Conservation (phyloP, 257 asterid genomes). For the Marsdenia floribunda region DNA sequence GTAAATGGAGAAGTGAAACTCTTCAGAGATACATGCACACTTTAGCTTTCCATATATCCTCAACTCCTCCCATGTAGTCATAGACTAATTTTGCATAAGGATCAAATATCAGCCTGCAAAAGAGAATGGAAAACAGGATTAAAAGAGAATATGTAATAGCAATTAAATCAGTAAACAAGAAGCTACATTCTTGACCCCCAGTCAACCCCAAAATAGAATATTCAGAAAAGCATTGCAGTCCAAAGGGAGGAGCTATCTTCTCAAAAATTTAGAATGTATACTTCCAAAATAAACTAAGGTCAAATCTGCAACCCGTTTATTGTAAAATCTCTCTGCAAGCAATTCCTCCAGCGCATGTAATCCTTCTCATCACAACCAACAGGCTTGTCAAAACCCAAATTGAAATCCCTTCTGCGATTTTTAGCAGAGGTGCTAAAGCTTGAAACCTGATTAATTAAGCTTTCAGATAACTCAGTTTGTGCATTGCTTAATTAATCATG, state of each 20-base stretch:
- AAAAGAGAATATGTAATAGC: not conserved
- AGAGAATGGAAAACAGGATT: not conserved
- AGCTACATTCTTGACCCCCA: constrained; percentile 7
- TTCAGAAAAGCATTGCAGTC: not conserved
- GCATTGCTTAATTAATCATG: not conserved
- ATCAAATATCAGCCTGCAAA: constrained; percentile 76
- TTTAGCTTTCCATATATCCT: constrained; percentile 74
- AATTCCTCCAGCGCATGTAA: constrained; percentile 73
- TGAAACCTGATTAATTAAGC: constrained; percentile 50
- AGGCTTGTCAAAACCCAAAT: constrained; percentile 46
- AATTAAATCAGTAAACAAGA: constrained; percentile 6
- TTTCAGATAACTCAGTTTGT: not conserved
- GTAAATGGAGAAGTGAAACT: constrained; percentile 16
- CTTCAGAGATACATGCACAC: constrained; percentile 74
- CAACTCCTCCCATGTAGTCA: constrained; percentile 77
- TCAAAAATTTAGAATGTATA: constrained; percentile 3
- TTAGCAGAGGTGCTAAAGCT: constrained; percentile 77
- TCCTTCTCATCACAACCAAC: constrained; percentile 58
- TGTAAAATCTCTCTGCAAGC: constrained; percentile 72
- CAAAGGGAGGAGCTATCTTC: not conserved
- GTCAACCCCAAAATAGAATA: not conserved
- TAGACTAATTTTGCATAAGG: constrained; percentile 74
- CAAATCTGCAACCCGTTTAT: constrained; percentile 59
- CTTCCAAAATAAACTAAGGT: constrained; percentile 17
- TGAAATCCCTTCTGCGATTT: constrained; percentile 34